A percentile compares a stretch with the other conserved stretches of the same genome.
phyloP scores from a whole-genome alignment of 1,284 basidiomycete genomes.

The Meira miltonrushii region DNA sequence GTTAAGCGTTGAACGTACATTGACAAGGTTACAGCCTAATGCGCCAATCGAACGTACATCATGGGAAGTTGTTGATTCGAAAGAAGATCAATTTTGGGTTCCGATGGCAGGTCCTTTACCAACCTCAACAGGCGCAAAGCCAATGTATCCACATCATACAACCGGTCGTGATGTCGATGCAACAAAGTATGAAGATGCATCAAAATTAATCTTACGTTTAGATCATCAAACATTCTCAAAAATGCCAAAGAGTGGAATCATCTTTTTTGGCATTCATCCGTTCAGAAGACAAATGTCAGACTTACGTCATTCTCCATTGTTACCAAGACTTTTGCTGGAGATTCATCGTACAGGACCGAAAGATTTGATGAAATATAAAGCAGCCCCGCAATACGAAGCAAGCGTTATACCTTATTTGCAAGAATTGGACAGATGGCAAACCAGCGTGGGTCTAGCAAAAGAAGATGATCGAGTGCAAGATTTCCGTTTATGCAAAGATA shows the following conservation, averaged over 20 bases:
- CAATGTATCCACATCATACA: conserved; percentile 10
- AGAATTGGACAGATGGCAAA: conserved; percentile 53
- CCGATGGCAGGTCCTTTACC: conserved; percentile 43
- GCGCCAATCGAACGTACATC: conserved; percentile 56
- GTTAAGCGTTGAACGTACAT: conserved; percentile 55
- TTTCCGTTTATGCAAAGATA: conserved; percentile 17
- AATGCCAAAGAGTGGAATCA: conserved; percentile 53
- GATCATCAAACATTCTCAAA: conserved; percentile 56
- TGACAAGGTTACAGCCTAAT: conserved; percentile 54
- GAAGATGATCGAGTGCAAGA: conserved; percentile 29
- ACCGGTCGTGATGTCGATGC: conserved; percentile 15
- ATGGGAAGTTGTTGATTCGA: conserved; percentile 56
- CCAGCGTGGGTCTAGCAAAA: conserved; percentile 53
- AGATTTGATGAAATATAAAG: conserved; percentile 55
- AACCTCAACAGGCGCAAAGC: conserved; percentile 10
- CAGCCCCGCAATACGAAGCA: conserved; percentile 50
- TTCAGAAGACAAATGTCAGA: conserved; percentile 53
- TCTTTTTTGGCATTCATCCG: conserved; percentile 56
- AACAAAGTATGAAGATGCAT: conserved; percentile 16
- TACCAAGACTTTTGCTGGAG: conserved; percentile 54
- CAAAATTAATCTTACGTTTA: conserved; percentile 31
- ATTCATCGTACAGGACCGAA: conserved; percentile 52
- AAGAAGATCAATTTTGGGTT: conserved; percentile 52
- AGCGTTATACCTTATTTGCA: conserved; percentile 54
- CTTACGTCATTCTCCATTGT: conserved; percentile 54